Base-by-base conservation (phyloP, 306 rosid species). In the Arachis hypogaea region DNA sequence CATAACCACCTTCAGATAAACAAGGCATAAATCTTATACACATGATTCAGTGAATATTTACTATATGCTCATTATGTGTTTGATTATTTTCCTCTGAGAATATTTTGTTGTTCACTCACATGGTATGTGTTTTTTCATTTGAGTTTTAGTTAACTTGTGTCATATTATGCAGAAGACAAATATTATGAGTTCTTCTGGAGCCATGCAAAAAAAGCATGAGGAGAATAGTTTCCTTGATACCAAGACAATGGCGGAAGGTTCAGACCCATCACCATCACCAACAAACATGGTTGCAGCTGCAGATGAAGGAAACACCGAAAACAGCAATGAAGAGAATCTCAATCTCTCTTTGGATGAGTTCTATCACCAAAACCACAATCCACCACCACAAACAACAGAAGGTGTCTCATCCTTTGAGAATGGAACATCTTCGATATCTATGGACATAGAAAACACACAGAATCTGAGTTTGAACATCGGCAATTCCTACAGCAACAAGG, bases 141-240 rank as follows among this genome's bases (percentile, higher is more conserved):
- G 28, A 8, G 11, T 73, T 64, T 10, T 7, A 63, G 76, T 61
- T 81, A 66, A 57, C 68, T 57, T 70, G 61, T 68, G 73, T 71
- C 75, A 77, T 33, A 74, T 76, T 72, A 55, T 67, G 65, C 76
- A 77, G 82, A 73, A 77, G 82, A 73, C 70, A 79, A 46, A 60
- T 61, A 46, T 40, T 0, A 68, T 44, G 76, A 79, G 71, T 79
- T 59, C 74, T 64, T 59, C 74, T 64, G 79, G 65, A 73, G 73
- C 69, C 80, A 77, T 45, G 79, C 59, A 66, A 80, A 63, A 74
- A 59, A 73, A 77, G 87, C 76, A 80, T 77, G 85, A 80, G 14
- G 80, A 80, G 44, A 69, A 49, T 58, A 71, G 82, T 76, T 82
- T 89, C 73, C 88, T 84, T 84, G 96, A 93, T 75, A 83, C 92